Percentiles rank a stretch among this genome's conserved stretches.
These are phyloP conservation scores for Ceratobasidium sp. DNA, from an alignment of 1,284 basidiomycete genomes.

Conservation along the genomic window DNA sequence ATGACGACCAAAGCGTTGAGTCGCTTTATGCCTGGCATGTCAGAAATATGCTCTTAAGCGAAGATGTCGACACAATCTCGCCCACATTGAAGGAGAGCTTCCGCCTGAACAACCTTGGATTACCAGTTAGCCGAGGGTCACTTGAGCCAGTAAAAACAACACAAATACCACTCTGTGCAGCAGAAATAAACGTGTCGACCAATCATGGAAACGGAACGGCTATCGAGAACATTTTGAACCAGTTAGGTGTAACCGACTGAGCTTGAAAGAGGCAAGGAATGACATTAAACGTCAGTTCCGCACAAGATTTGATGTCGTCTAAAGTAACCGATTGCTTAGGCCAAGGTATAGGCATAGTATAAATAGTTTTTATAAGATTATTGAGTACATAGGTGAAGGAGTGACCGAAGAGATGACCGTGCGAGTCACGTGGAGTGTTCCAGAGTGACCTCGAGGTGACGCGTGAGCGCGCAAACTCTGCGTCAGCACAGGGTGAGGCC, in stretches of 20 bases:
- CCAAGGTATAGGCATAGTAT: conserved; percentile 6
- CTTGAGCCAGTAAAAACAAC: conserved; percentile 51
- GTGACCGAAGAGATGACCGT: not conserved
- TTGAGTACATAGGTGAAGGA: conserved; percentile 37
- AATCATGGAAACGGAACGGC: conserved; percentile 49
- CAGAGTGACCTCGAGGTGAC: not conserved
- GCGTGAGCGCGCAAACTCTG: not conserved
- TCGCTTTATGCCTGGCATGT: not conserved
- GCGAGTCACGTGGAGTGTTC: not conserved
- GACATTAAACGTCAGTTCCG: not conserved
- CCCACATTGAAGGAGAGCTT: conserved; percentile 50
- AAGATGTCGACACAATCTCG: conserved; percentile 47
- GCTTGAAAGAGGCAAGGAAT: conserved; percentile 1
- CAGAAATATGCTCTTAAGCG: not conserved
- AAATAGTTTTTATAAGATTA: not conserved
- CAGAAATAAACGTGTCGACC: conserved; percentile 51
- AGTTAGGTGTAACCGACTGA: too few species aligned
- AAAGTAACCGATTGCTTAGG: not conserved
- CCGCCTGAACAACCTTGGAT: conserved; percentile 51
- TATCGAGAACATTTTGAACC: too few species aligned
- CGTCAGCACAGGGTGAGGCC: too few species aligned
- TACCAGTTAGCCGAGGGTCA: conserved; percentile 35
- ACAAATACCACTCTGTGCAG: conserved; percentile 49
- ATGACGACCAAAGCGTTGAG: not conserved
- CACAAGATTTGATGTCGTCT: not conserved